Evolutionary conservation across 225 moss, liverwort and hornwort genomes (phyloP).

Genomic region (Pseudisothecium myosuroides): DNA sequence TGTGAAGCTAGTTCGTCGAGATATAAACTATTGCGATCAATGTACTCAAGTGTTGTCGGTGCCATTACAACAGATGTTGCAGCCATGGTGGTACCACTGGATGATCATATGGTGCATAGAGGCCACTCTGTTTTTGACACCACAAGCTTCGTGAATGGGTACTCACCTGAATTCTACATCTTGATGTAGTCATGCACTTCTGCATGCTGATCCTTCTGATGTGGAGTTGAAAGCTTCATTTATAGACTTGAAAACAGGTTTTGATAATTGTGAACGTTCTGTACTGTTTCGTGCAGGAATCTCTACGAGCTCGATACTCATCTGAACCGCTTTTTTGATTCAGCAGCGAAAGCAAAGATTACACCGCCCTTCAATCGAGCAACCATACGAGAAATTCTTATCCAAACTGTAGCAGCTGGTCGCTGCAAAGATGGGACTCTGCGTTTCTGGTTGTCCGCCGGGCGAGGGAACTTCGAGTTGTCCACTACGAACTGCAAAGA

Average conservation of each 20-base stretch:
- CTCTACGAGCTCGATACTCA: conserved; percentile 85
- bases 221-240: background rate
- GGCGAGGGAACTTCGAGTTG: conserved; percentile 66
- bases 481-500: conserved; percentile 55
- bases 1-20: conserved; percentile 13
- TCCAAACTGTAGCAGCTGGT: conserved; percentile 69
- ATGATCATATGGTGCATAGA: conserved; percentile 90
- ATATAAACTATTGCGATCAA: conserved; percentile 30
- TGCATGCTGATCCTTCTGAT: background rate
- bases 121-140: conserved; percentile 93
- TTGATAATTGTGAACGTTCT: background rate
- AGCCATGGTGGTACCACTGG: conserved; percentile 82
- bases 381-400: conserved; percentile 55
- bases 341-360: conserved; percentile 67
- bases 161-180: background rate
- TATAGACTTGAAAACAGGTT: background rate
- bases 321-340: conserved; percentile 64
- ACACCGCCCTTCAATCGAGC: conserved; percentile 45
- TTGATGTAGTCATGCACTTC: background rate
- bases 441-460: conserved; percentile 81
- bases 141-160: conserved; percentile 58
- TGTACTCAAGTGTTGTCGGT: conserved; percentile 85
- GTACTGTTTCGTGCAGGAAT: conserved; percentile 31
- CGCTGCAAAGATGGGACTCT: conserved; percentile 45
- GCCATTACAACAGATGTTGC: conserved; percentile 83